Conservation (phyloP, 805 yeast genomes). For the Kuraishia hungarica region DNA sequence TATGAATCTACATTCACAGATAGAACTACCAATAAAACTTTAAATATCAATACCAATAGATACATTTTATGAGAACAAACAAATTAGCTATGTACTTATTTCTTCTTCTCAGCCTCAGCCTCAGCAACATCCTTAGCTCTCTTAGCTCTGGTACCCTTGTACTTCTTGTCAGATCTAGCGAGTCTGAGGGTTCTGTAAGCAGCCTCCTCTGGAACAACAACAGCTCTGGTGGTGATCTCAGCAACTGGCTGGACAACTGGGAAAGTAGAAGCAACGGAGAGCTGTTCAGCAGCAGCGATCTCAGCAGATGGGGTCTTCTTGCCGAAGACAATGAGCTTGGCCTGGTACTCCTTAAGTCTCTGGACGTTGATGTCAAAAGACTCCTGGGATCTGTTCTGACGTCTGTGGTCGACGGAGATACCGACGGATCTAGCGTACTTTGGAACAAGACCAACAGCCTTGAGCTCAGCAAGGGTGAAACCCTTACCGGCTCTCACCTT, state of each 20-base stretch:
- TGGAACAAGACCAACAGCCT: conserved; percentile 91
- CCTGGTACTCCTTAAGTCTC: conserved; percentile 93
- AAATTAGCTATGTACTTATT: conserved; percentile 38
- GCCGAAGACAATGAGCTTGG: conserved; percentile 94
- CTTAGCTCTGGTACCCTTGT: conserved; percentile 95
- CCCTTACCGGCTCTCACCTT: conserved; percentile 99
- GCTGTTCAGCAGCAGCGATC: conserved; percentile 57
- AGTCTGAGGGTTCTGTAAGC: conserved; percentile 94
- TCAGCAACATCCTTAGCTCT: conserved; percentile 95
- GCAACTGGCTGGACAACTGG: conserved; percentile 77
- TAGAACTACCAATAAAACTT: not conserved
- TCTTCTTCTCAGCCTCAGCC: conserved; percentile 99
- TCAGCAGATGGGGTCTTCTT: conserved; percentile 73
- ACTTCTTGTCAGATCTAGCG: conserved; percentile 92
- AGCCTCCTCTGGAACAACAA: conserved; percentile 55
- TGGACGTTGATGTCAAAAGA: conserved; percentile 90
- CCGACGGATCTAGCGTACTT: conserved; percentile 98
- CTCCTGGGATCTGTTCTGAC: conserved; percentile 96
- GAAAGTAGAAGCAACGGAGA: conserved; percentile 69
- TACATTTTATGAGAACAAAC: conserved; percentile 1
- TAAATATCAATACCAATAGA: not conserved
- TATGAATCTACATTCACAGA: no score
- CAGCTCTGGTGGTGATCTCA: conserved; percentile 84
- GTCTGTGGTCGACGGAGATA: conserved; percentile 99
- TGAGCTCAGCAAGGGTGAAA: conserved; percentile 94